A percentile compares a stretch with the other conserved stretches of the same genome.
Evolutionary conservation across 2,329 filamentous ascomycete genomes (phyloP).

Genomic region (Xylariaceae sp.): DNA sequence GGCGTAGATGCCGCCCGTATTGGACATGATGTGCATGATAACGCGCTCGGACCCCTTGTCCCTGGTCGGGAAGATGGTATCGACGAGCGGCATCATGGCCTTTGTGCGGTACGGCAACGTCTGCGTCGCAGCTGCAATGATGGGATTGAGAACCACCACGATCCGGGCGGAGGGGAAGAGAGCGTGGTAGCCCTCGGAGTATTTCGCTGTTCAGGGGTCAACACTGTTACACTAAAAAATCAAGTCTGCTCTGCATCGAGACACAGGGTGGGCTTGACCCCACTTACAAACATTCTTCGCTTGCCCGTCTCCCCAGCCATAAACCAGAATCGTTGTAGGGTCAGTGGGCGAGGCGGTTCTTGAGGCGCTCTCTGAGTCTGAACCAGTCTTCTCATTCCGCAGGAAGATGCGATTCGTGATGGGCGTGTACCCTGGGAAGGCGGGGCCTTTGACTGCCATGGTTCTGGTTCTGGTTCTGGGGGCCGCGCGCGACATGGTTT

Average conservation of each 20-base stretch:
- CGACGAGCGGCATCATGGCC: slow-evolving; percentile 42
- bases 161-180: slow-evolving; percentile 48
- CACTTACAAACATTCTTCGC: slow-evolving; percentile 47
- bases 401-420: slow-evolving; percentile 45
- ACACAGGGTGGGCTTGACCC: background rate
- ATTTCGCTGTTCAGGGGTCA: slow-evolving; percentile 34
- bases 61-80: slow-evolving; percentile 33
- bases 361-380: slow-evolving; percentile 10
- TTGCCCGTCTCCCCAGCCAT: slow-evolving; percentile 52
- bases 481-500: background rate
- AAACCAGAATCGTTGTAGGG: slow-evolving; percentile 47
- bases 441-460: slow-evolving; percentile 22
- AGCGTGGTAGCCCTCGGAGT: slow-evolving; percentile 45
- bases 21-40: slow-evolving; percentile 52
- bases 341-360: slow-evolving; percentile 10
- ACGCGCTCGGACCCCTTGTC: slow-evolving; percentile 33
- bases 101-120: slow-evolving; percentile 39
- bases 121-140: slow-evolving; percentile 42
- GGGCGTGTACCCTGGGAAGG: slow-evolving; percentile 42
- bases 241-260: background rate
- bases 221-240: background rate
- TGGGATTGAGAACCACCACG: slow-evolving; percentile 47
- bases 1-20: slow-evolving; percentile 51
- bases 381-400: slow-evolving; percentile 33
- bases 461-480: background rate